These are phyloP conservation scores for Penicillium taxi DNA, from an alignment of 495 filamentous ascomycete genomes.

Conservation along the genomic window DNA sequence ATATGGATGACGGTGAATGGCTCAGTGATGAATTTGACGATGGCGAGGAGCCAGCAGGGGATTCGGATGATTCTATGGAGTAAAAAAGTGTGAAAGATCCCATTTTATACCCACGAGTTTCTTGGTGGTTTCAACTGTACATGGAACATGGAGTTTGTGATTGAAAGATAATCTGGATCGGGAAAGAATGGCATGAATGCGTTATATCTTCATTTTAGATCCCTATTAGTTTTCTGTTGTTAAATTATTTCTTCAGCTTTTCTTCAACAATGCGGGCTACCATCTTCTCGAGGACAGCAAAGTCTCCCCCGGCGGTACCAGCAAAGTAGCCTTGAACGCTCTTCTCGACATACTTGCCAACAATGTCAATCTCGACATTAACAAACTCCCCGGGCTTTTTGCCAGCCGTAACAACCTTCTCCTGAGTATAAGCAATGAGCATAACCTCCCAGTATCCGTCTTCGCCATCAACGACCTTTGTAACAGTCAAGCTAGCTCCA, in stretches of 20 bases:
- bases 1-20: constrained; percentile 52
- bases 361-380: constrained; percentile 97
- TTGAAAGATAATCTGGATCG: constrained; percentile 6
- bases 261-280: constrained; percentile 71
- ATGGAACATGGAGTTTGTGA: constrained; percentile 15
- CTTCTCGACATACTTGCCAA: constrained; percentile 99
- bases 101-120: constrained; percentile 18
- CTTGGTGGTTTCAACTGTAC: constrained; percentile 14
- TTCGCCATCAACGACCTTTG: constrained; percentile 59
- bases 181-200: constrained; percentile 10
- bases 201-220: constrained; percentile 10
- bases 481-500: constrained; percentile 93
- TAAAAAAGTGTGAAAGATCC: constrained; percentile 15
- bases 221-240: constrained; percentile 3
- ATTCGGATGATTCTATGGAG: constrained; percentile 35
- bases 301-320: constrained; percentile 41
- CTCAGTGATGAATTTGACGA: constrained; percentile 54
- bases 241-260: constrained; percentile 43
- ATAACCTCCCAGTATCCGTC: constrained; percentile 96
- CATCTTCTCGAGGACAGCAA: constrained; percentile 74
- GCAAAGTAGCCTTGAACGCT: constrained; percentile 56
- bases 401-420: constrained; percentile 71
- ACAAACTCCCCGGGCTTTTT: constrained; percentile 82
- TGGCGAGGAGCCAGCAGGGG: constrained; percentile 34
- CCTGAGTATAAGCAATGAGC: constrained; percentile 97